Percentiles rank a stretch among this genome's conserved stretches.
These are phyloP conservation scores for Arachis monticola DNA, from an alignment of 331 rosid genomes.

Conservation along the genomic window DNA sequence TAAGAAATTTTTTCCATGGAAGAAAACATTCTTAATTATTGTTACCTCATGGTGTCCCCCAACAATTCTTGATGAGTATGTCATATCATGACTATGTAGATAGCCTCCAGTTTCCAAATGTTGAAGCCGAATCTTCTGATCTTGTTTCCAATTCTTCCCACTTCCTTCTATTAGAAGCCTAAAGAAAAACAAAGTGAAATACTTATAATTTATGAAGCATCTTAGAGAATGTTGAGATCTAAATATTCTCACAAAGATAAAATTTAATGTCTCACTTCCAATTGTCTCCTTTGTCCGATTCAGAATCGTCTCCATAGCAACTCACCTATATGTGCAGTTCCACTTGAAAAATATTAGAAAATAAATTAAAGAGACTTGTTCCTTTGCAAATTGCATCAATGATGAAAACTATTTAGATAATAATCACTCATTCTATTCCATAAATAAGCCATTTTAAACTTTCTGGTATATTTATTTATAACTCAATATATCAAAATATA, in stretches of 20 bases:
- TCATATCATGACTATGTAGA: slow-evolving; percentile 90
- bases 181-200: slow-evolving; percentile 29
- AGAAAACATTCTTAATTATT: neutral
- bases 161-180: slow-evolving; percentile 80
- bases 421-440: too few relatives aligned
- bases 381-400: too few relatives aligned
- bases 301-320: slow-evolving; percentile 81
- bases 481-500: too few relatives aligned
- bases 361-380: neutral
- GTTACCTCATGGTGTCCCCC: slow-evolving; percentile 98
- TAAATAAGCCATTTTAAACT: too few relatives aligned
- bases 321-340: slow-evolving; percentile 69
- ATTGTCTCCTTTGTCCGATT: slow-evolving; percentile 85
- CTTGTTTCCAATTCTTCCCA: slow-evolving; percentile 96
- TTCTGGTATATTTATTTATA: too few relatives aligned
- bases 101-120: slow-evolving; percentile 81
- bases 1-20: too few relatives aligned
- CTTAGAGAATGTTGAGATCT: slow-evolving; percentile 14
- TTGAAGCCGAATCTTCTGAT: slow-evolving; percentile 86
- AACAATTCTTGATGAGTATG: slow-evolving; percentile 77
- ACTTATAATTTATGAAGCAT: slow-evolving; percentile 35
- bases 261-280: slow-evolving; percentile 68
- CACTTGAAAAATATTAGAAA: neutral
- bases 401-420: too few relatives aligned
- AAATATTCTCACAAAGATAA: slow-evolving; percentile 1